These are phyloP conservation scores for Trichoderma virens DNA, from an alignment of 495 filamentous ascomycete genomes.

Conservation along the genomic window DNA sequence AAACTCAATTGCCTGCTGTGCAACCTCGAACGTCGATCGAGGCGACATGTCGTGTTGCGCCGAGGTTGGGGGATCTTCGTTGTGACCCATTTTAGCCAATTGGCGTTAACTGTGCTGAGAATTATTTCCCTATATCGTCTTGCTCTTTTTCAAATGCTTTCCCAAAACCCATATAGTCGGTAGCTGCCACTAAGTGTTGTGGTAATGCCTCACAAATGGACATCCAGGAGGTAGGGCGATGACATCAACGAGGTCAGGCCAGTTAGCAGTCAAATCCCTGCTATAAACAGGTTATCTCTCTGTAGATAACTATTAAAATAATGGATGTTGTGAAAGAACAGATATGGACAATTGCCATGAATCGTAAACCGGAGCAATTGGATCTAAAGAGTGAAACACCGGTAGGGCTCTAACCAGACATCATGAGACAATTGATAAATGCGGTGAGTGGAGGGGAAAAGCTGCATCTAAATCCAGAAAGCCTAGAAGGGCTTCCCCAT, in stretches of 20 bases:
- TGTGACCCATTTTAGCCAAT: neutral
- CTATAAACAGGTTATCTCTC: neutral
- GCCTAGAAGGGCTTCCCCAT: neutral
- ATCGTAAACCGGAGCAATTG: too few relatives aligned
- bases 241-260: neutral
- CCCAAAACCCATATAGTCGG: neutral
- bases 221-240: neutral
- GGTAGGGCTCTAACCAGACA: neutral
- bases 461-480: neutral
- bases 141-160: neutral
- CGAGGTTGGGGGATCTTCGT: neutral
- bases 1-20: constrained; percentile 27
- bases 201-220: neutral
- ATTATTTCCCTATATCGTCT: neutral
- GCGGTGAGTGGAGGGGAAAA: neutral
- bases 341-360: too few relatives aligned
- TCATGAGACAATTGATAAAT: constrained; percentile 1
- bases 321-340: too few relatives aligned
- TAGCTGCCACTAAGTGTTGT: neutral
- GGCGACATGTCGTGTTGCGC: neutral
- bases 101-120: neutral
- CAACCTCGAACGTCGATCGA: neutral
- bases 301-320: too few relatives aligned
- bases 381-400: neutral
- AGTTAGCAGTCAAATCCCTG: neutral